These are phyloP conservation scores for Cladosporium velox DNA, from an alignment of 2,329 filamentous ascomycete species.

Conservation along the genomic window DNA sequence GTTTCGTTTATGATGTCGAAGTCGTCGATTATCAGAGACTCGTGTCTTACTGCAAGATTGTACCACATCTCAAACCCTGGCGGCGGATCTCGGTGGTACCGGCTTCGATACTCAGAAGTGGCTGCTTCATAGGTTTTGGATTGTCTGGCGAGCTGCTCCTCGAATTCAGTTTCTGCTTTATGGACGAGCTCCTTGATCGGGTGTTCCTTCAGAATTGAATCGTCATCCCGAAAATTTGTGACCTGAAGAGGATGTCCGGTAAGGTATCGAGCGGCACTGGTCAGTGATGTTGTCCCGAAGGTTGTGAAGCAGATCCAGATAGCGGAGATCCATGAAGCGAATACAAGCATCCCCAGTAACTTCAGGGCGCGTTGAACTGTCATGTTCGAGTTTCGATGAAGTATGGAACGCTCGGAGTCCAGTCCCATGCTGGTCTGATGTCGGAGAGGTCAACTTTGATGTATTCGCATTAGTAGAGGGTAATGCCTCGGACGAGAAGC, in stretches of 20 bases:
- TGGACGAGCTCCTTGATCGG: background rate
- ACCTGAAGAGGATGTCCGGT: background rate
- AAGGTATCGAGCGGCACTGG: background rate
- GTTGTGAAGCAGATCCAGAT: background rate
- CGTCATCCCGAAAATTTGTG: background rate
- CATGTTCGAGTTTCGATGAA: background rate
- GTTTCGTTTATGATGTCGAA: slow-evolving; percentile 20
- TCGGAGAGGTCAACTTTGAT: background rate
- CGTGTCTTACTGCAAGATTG: background rate
- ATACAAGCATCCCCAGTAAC: background rate
- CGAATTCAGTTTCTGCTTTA: background rate
- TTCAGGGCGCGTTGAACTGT: background rate
- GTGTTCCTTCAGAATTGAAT: background rate
- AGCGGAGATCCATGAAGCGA: background rate
- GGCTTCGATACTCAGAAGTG: background rate
- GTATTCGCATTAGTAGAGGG: background rate
- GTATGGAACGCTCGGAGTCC: background rate
- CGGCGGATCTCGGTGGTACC: background rate
- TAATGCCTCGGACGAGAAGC: background rate
- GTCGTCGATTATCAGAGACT: slow-evolving; percentile 7
- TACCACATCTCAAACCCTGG: slow-evolving; percentile 2
- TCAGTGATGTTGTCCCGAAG: background rate
- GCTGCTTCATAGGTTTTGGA: slow-evolving; percentile 20
- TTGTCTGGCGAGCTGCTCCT: slow-evolving; percentile 22
- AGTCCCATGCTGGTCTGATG: background rate